Percentiles rank a stretch among this genome's conserved stretches.
These are phyloP conservation scores for Aspergillus novoparasiticus DNA, from an alignment of 2,329 filamentous ascomycete genomes.

Conservation along the genomic window DNA sequence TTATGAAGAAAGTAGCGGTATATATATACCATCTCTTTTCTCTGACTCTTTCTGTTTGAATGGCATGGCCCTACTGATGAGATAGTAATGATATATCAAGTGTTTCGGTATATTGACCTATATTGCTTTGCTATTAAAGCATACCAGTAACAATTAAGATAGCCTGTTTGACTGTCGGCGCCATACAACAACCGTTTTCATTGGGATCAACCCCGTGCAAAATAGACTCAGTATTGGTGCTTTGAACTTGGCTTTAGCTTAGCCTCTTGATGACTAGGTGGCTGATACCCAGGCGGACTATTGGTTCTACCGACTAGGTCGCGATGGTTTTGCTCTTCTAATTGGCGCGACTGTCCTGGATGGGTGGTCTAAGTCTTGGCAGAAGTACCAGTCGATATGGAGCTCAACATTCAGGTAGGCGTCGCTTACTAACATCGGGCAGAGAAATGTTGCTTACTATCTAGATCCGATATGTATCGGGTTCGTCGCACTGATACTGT, in stretches of 20 bases:
- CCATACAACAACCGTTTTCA: no score
- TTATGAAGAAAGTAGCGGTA: no score
- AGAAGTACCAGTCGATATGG: background rate
- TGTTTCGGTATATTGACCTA: no score
- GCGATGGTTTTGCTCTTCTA: background rate
- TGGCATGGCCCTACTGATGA: fast-evolving
- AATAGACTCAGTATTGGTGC: background rate
- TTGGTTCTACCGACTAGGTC: background rate
- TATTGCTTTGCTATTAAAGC: fast-evolving
- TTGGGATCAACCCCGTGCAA: no score
- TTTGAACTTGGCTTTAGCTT: background rate
- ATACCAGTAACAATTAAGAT: no score
- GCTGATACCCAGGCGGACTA: background rate
- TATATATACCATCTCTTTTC: no score
- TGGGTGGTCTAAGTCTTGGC: background rate
- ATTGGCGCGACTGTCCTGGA: background rate
- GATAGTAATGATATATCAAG: no score
- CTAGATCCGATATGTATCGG: background rate
- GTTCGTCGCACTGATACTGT: background rate
- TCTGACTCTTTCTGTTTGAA: fast-evolving
- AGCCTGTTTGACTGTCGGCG: no score
- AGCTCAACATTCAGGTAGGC: background rate
- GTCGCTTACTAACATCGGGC: background rate
- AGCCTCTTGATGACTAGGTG: background rate
- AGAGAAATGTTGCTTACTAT: background rate